Conservation (phyloP, 495 filamentous ascomycete genomes). For the Penicillium antarcticum region DNA sequence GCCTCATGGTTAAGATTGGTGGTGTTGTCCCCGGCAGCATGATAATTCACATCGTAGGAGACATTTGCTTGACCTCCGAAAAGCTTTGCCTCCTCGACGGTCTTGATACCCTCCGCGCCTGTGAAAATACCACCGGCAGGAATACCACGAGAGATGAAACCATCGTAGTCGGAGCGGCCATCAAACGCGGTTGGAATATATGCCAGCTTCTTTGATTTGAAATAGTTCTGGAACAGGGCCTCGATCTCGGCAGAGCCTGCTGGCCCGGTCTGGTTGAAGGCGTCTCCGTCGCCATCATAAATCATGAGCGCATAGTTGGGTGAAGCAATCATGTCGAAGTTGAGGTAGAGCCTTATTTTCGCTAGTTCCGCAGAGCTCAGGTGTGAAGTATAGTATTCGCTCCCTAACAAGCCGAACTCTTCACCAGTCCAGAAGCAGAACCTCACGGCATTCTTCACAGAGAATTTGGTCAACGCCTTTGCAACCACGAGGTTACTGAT, state of each 20-base stretch:
- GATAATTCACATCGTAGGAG: conserved; percentile 62
- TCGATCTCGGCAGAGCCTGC: conserved; percentile 62
- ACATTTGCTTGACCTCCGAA: conserved; percentile 62
- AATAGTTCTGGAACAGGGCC: conserved; percentile 61
- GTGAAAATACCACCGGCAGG: conserved; percentile 66
- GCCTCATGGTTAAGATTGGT: conserved; percentile 58
- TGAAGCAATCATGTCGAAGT: conserved; percentile 77
- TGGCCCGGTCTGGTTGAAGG: conserved; percentile 61
- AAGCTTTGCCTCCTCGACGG: conserved; percentile 48
- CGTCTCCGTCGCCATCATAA: conserved; percentile 67
- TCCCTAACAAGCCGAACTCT: conserved; percentile 63
- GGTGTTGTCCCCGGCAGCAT: conserved; percentile 54
- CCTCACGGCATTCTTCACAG: conserved; percentile 63
- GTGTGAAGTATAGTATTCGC: conserved; percentile 53
- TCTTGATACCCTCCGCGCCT: conserved; percentile 66
- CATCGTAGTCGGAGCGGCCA: conserved; percentile 66
- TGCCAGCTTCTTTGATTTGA: conserved; percentile 34
- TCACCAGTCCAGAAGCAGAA: conserved; percentile 71
- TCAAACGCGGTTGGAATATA: conserved; percentile 53
- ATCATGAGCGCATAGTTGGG: conserved; percentile 67
- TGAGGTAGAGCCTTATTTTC: conserved; percentile 65
- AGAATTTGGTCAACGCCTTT: conserved; percentile 53
- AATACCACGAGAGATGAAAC: conserved; percentile 62
- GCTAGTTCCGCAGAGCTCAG: conserved; percentile 45
- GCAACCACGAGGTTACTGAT: conserved; percentile 64